Conservation (phyloP, 1,284 basidiomycete species). For the Ceraceosorus guamensis region DNA sequence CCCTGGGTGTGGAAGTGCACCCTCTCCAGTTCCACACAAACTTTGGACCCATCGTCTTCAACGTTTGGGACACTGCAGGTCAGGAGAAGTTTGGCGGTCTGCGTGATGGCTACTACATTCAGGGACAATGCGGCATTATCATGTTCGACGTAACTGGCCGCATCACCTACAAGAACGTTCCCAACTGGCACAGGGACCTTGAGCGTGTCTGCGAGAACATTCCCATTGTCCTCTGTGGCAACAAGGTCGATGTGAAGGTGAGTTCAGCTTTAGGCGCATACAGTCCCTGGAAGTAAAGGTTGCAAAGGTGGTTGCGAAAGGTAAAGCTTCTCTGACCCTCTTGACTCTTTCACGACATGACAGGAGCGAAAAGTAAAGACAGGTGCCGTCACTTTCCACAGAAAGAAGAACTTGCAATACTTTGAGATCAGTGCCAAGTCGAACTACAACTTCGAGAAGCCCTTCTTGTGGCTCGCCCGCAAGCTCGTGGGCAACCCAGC, state of each 20-base stretch:
- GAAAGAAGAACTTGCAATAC: constrained; percentile 99
- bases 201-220: constrained; percentile 99
- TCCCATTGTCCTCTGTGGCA: constrained; percentile 97
- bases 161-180: constrained; percentile 99
- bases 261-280: not conserved
- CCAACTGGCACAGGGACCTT: constrained; percentile 99
- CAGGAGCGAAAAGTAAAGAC: constrained; percentile 99
- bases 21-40: constrained; percentile 93
- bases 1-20: constrained; percentile 98
- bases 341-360: constrained; percentile 1
- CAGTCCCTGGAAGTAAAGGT: not conserved
- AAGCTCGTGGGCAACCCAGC: constrained; percentile 88
- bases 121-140: constrained; percentile 98
- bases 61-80: constrained; percentile 99
- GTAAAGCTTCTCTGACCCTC: not conserved
- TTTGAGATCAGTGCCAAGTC: constrained; percentile 99
- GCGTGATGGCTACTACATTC: constrained; percentile 47
- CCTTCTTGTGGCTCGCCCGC: constrained; percentile 97
- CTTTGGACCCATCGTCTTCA: constrained; percentile 98
- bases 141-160: constrained; percentile 99
- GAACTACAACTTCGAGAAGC: constrained; percentile 99
- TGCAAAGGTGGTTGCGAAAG: not conserved
- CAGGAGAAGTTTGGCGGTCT: constrained; percentile 82
- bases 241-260: constrained; percentile 99
- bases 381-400: constrained; percentile 95